Percentiles rank a stretch among this genome's conserved stretches.
Evolutionary conservation across 129 eudicot genomes (phyloP).

Genomic region (Pittosporum tobira): DNA sequence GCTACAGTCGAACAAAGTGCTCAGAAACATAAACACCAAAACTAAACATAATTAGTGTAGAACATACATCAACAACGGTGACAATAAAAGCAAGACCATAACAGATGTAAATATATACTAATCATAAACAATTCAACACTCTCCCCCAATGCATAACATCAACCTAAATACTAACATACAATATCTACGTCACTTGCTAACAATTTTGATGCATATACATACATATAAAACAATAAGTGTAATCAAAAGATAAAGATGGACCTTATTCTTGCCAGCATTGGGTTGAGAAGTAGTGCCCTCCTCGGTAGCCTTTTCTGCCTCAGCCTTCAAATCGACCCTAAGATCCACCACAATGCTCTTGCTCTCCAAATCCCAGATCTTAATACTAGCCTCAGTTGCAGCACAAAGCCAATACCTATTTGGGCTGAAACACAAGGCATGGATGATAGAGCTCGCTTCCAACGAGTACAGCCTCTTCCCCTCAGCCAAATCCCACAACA

Average conservation of each 20-base stretch:
- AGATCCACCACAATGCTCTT: slow-evolving; percentile 10
- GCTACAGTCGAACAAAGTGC: too few species aligned
- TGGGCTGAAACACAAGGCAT: slow-evolving; percentile 8
- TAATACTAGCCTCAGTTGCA: slow-evolving; percentile 8
- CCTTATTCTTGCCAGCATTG: slow-evolving; percentile 14
- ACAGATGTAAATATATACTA: too few species aligned
- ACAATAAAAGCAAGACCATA: too few species aligned
- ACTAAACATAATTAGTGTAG: too few species aligned
- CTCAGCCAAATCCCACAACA: slow-evolving; percentile 13
- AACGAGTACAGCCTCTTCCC: slow-evolving; percentile 2
- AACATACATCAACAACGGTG: too few species aligned
- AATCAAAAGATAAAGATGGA: background rate
- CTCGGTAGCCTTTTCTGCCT: slow-evolving; percentile 5
- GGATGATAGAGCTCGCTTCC: background rate
- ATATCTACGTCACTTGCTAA: too few species aligned
- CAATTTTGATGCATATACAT: too few species aligned
- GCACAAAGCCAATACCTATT: slow-evolving; percentile 10
- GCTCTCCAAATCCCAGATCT: slow-evolving; percentile 13
- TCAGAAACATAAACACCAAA: too few species aligned
- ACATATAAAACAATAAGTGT: too few species aligned
- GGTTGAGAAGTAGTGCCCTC: slow-evolving; percentile 5
- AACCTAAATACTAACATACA: too few species aligned
- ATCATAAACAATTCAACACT: too few species aligned
- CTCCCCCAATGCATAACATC: too few species aligned
- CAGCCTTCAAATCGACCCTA: slow-evolving; percentile 6